Conservation (phyloP, 148 eudicot species). For the Vaccinium myrtillus region DNA sequence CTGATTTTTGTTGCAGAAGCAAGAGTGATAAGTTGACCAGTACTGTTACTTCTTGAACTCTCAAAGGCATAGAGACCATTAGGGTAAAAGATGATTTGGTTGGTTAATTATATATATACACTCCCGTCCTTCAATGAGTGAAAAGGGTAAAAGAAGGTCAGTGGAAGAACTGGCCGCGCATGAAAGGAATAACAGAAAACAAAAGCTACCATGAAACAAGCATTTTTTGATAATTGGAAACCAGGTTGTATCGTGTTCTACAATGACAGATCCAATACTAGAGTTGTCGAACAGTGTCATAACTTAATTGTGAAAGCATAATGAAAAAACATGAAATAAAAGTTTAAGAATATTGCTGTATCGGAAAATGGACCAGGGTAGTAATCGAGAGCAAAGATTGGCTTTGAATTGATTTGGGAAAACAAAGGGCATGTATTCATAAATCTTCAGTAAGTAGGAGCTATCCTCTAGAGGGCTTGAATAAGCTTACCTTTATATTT, state of each 20-base stretch:
- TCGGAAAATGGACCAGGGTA: slow-evolving; percentile 6
- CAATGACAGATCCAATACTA: background rate
- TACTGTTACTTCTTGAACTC: background rate
- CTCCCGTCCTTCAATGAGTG: background rate
- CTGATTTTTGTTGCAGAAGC: background rate
- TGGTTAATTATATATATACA: background rate
- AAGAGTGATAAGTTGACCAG: background rate
- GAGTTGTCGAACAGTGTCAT: background rate
- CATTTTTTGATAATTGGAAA: background rate
- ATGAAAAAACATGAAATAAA: background rate
- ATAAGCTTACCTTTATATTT: slow-evolving; percentile 64
- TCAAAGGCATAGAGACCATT: too few relatives aligned
- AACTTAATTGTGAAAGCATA: background rate
- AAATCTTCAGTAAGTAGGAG: background rate
- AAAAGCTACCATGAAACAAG: background rate
- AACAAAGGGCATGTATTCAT: background rate
- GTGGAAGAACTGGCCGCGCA: background rate
- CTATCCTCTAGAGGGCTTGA: background rate
- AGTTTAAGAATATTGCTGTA: background rate
- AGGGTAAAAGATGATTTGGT: background rate
- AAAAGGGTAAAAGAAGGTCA: background rate
- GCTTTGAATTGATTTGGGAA: background rate
- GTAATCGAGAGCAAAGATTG: background rate
- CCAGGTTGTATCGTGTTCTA: background rate
- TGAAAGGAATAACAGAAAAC: background rate